Base-by-base conservation (phyloP, 768 basidiomycete species). In the Goffeauzyma gilvescens region DNA sequence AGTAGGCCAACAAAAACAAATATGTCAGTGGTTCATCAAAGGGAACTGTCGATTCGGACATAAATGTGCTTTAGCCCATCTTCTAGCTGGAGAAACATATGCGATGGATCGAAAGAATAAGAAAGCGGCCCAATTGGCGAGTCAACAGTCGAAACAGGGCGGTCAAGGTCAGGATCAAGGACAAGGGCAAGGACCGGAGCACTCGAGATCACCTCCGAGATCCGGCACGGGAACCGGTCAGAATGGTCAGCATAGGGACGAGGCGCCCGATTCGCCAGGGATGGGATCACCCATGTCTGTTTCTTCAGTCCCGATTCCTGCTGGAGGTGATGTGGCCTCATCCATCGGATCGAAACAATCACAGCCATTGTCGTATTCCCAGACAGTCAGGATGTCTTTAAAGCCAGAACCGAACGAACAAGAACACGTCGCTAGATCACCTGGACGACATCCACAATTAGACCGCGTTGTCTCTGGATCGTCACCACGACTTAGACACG, bases 71-170 rank as follows among this genome's bases (percentile, higher is more conserved):
- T 74, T 96, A 28, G 87, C 87, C 1, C 90, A 96, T 60, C 71
- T 98, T 41, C 71, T 87, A 6, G 90, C 90, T 1, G 90, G 89
- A 7, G 86, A 96, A 67, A 78, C 72, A 57, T 80, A 89, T 76
- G 73, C 79, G 6, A 89, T 90, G 83, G 90, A 96, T 58, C 69
- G 87, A 53, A 90, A 93, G 72, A 95, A 96, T 69, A 95, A 95
- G 53, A 62, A 63, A n/a, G 62, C 55, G 0, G 60, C 61, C 1
- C 65, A 65, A 40, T 52, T 51, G 18, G 37, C 48, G 33, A 38
- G 20, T 20, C 32, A 24, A 6, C 5, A 31, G 22, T 22, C 13
- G 9, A 20, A 17, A 22, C 9, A 6, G 22, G 6, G 22, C 8
- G 18, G 22, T 22, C 6, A 23, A 15, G 17, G 36, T 22, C 33